Evolutionary conservation across 441 rosid species (phyloP).

Genomic region (Theobroma grandiflorum): DNA sequence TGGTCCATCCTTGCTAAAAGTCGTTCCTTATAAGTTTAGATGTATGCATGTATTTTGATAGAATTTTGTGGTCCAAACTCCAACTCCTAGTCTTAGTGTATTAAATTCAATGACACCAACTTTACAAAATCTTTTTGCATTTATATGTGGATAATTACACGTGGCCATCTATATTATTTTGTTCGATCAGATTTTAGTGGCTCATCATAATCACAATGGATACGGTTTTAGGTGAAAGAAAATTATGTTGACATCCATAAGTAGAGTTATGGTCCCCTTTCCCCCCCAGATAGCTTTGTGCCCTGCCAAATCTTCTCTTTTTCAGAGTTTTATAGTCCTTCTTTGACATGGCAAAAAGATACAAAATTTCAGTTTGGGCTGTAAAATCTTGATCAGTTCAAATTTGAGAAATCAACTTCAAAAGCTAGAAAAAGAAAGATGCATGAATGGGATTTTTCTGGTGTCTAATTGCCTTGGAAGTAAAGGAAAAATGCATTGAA

Average conservation of each 20-base stretch:
- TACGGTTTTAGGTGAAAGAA: not conserved
- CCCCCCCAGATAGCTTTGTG: not conserved
- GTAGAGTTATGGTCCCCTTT: not conserved
- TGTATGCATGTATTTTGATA: not conserved
- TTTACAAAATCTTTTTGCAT: not conserved
- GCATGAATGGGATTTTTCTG: not conserved
- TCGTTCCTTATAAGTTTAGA: not conserved
- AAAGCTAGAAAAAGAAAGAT: not conserved
- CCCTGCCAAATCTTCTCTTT: not conserved
- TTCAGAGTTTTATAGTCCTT: not conserved
- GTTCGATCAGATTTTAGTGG: not conserved
- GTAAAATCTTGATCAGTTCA: not conserved
- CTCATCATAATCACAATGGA: not conserved
- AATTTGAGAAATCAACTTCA: not conserved
- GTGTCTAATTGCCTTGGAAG: not conserved
- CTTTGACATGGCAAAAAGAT: not conserved
- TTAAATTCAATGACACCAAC: not conserved
- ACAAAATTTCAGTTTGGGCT: not conserved
- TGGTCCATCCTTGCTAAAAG: not conserved
- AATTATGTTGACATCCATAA: not conserved
- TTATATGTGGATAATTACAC: not conserved
- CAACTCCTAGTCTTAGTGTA: not conserved
- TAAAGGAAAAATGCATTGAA: conserved; percentile 23
- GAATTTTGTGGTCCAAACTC: not conserved
- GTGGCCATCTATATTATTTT: not conserved